phyloP scores from a whole-genome alignment of 2,329 filamentous ascomycete genomes.

The Neobulgaria alba region DNA sequence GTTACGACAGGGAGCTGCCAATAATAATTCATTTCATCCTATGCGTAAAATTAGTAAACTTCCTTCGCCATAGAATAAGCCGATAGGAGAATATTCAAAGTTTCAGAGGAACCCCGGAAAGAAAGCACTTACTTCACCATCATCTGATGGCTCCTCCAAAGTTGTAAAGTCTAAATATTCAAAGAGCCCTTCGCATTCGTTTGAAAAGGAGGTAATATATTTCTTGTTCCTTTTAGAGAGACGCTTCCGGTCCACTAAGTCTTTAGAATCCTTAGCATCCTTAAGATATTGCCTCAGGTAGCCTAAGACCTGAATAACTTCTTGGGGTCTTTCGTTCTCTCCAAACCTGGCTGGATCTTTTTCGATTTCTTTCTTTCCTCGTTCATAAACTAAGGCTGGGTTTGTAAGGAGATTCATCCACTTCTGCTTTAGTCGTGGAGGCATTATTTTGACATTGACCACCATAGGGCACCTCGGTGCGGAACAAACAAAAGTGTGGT shows the following conservation, averaged over 20 bases:
- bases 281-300: conserved; percentile 51
- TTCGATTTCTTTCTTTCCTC: conserved; percentile 43
- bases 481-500: conserved; percentile 50
- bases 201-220: conserved; percentile 54
- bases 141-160: conserved; percentile 23
- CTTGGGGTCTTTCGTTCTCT: conserved; percentile 35
- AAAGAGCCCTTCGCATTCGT: conserved; percentile 50
- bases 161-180: conserved; percentile 47
- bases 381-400: conserved; percentile 10
- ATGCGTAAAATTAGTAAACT: conserved; percentile 16
- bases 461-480: conserved; percentile 44
- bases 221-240: conserved; percentile 55
- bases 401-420: conserved; percentile 39
- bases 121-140: conserved; percentile 30
- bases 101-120: neutral
- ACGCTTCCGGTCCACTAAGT: conserved; percentile 39
- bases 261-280: conserved; percentile 41
- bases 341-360: conserved; percentile 45
- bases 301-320: conserved; percentile 44
- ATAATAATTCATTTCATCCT: conserved; percentile 24
- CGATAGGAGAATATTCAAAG: neutral
- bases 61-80: neutral
- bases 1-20: conserved; percentile 25
- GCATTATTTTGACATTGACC: conserved; percentile 43
- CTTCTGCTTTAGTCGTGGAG: conserved; percentile 41